Base-by-base conservation (phyloP, 1,139 yeast genomes). In the Pichia kudriavzevii region DNA sequence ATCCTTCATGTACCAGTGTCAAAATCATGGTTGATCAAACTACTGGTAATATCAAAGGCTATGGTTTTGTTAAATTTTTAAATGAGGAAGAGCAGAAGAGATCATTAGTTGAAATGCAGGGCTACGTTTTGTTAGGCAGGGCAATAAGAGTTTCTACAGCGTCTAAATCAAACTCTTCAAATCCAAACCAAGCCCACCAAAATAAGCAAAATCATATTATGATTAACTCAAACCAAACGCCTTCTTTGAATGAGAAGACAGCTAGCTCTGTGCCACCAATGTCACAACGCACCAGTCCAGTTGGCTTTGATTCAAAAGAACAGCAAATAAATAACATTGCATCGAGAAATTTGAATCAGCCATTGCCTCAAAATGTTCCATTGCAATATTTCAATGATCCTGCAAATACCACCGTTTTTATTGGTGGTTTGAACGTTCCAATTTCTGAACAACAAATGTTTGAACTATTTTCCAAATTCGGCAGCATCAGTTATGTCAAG, bases 11-110 rank as follows among this genome's bases (percentile, higher is more conserved):
- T 33, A 68, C 72, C 39, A 74, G 81, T 20, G 87, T 76, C 5
- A 65, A 83, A 42, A 80, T 80, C 16, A 79, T 80, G 77, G 71
- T 81, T n/a, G 88, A 80, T 53, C 84, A 79, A 25, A 61, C 69
- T 11, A 73, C 83, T 5, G 85, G 87, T 4, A 75, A 78, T 36
- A 71, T 82, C 7, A 69, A 83, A 50, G 81, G 88, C 42, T 80
- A 78, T 57, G 91, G 91, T 1, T 80, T 80, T 63, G 83, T 79
- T 22, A 67, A 82, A 44, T 80, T 80, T 48, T 63, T 75, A 14
- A 73, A 70, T 46, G 81, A 74, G 40, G 66, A 58, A 32, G 87
- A 79, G 46, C 72, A 82, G 47, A 73, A 72, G 42, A 60, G 77
- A 31, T 82, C 88, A 0, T 58, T 80, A 40, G 55, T 64, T 20